Base-by-base conservation (phyloP, 2,329 filamentous ascomycete species). In the Fusarium ramigenum region DNA sequence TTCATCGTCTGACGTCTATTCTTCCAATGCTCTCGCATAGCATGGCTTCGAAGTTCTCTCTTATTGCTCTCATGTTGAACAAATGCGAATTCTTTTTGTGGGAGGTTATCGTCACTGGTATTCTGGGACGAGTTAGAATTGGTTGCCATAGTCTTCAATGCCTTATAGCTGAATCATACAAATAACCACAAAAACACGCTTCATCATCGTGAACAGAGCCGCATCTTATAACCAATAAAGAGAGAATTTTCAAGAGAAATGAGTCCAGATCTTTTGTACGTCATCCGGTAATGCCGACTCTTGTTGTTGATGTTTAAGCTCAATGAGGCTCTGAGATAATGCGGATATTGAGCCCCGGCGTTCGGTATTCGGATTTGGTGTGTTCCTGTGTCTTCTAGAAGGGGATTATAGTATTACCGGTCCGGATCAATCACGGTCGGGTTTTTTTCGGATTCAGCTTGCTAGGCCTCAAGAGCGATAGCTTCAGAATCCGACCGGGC, bases 21-120 rank as follows among this genome's bases (percentile, higher is more conserved):
- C 56, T 77, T 79, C 81, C 81, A 83, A 60, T 82, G 79, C 60
- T 79, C 79, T 7, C 78, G 72, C 80, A 82, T 83, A 18, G 80
- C 81, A 79, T 83, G 81, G 63, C 79, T 83, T 36, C 63, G 63
- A 28, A 54, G 34, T n/a, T 40, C 50, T 7, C 4, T 54, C 25
- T 54, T 54, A 8, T 18, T 40, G 14, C 50, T 54, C 9, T 54
- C 50, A 40, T 54, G 21, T 54, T 40, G 5, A n/a, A 54, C 50
- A n/a, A 54, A 54, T 2, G 50, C 23, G 19, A 54, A 40, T n/a
- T 28, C 15, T 28, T 54, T 54, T 54, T 54, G 50, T 21, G 50
- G 23, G 2, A 40, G 50, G 19, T 54, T 54, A 4, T 54, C 50
- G 19, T 54, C 50, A 7, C 50, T 54, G 23, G 34, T 54, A 4